Conservation (phyloP, 805 yeast species). For the Metschnikowia amazonensis region DNA sequence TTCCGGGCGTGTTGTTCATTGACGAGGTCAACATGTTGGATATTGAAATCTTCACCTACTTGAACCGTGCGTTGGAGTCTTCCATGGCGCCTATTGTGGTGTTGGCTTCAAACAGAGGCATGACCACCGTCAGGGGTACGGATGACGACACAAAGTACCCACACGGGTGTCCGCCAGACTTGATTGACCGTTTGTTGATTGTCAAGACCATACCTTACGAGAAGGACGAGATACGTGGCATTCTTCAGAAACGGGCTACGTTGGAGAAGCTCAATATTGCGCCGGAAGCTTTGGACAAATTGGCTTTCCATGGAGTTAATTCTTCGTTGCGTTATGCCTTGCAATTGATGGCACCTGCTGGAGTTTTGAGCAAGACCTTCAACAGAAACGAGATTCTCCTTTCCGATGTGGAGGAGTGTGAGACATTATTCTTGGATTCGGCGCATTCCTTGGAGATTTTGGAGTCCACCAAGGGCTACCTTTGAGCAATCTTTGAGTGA, state of each 20-base stretch:
- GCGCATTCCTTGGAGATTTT: constrained; percentile 73
- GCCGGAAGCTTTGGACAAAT: constrained; percentile 65
- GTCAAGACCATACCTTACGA: constrained; percentile 89
- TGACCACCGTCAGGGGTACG: constrained; percentile 88
- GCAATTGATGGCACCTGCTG: constrained; percentile 88
- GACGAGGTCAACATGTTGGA: constrained; percentile 99
- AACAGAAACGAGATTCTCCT: constrained; percentile 66
- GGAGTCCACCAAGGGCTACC: constrained; percentile 42
- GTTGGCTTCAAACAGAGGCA: constrained; percentile 92
- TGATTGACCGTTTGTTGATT: constrained; percentile 85
- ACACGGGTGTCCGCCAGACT: constrained; percentile 95
- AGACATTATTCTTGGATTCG: constrained; percentile 79
- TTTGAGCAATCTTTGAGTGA: too few species aligned
- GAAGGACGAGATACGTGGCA: constrained; percentile 74
- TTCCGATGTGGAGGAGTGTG: constrained; percentile 80
- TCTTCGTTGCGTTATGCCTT: constrained; percentile 89
- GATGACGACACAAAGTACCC: constrained; percentile 79
- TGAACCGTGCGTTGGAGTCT: constrained; percentile 90
- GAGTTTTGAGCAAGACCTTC: constrained; percentile 69
- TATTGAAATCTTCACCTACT: constrained; percentile 91
- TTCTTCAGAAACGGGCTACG: constrained; percentile 75
- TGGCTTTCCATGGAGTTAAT: constrained; percentile 69
- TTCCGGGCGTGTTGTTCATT: constrained; percentile 96
- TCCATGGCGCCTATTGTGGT: constrained; percentile 92
- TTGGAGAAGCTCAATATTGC: constrained; percentile 69